Base-by-base conservation (phyloP, 805 yeast genomes). In the Vanderwaltozyma verrucispora region DNA sequence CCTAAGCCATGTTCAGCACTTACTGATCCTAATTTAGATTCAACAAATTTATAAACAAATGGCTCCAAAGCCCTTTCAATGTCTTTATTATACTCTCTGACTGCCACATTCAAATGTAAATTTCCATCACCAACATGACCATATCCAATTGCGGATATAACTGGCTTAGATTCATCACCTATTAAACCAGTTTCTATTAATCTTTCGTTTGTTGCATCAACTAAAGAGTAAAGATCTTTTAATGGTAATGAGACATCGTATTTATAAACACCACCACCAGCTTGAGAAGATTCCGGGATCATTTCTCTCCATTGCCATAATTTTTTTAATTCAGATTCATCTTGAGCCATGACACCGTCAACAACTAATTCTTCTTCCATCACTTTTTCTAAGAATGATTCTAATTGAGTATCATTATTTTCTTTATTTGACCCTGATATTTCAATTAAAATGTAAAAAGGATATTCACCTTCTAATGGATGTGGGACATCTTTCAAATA, bases 51-150 rank as follows among this genome's bases (percentile, higher is more conserved):
- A 57, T 87, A 92, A 23, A 92, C 92, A 63, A 82, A 92, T 32
- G 98, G 98, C 62, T 92, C 98, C 44, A 92, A 69, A 2, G 72
- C 74, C 38, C 72, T 64, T 63, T 92, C 97, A 38, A 92, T 83
- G 20, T 70, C 74, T 57, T 83, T 80, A 45, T 70, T 70, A 63
- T 92, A 92, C 51, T 76, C 72, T 60, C 96, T 75, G 14, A 87
- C 95, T 30, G 94, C 80, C 36, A 92, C 94, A 56, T 92, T 92
- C 55, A 92, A 73, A 60, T 92, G 98, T 52, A 92, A 67, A 63
- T 92, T 92, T 37, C 98, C 97, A 57, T 92, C 98, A 39, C 98
- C 98, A 51, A 92, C 74, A 55, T 92, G 98, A n/a, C 98, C 98
- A 53, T 89, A 92, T 0, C 98, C 98, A 47, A 89, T 78, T 10